Base-by-base conservation (phyloP, 805 yeast genomes). In the Grigorovia yakushimaensis region DNA sequence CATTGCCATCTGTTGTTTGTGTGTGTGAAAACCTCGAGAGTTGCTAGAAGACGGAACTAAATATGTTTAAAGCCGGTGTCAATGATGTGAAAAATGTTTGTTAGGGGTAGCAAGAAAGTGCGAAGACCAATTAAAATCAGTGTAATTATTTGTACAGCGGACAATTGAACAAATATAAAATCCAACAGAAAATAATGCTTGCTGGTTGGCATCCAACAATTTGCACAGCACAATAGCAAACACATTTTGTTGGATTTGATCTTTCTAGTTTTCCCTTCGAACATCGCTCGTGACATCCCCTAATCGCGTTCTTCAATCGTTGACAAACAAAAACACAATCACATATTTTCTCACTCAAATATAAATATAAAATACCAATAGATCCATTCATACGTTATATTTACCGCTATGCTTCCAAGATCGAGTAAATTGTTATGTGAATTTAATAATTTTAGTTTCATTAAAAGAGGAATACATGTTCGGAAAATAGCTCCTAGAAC, bases 1-100 rank as follows among this genome's bases (percentile, higher is more conserved):
- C 70, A 73, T 52, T 69, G 78, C 27, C 82, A 91, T 58, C 67
- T 80, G 54, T 82, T 78, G 20, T 81, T 85, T 15, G 13, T 73
- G 62, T 73, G 62, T 70, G 73, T 45, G 93, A 85, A 58, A 70
- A 84, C 61, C 85, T 84, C 65, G 75, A 81, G 64, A 73, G 94
- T 55, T 73, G 72, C 54, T 72, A 85, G 64, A 78, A 75, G 63
- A 69, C 77, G 37, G 88, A 84, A 50, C 69, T 80, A 47, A 91
- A 91, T 23, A 81, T 77, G 17, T 71, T 70, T 52, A 85, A 76
- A 46, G 81, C 78, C 9, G 69, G 68, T 47, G 68, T 64, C 1
- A 64, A 65, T 18, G 73, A 65, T 35, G 69, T 81, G 36, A 88
- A 82, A 61, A 73, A 83, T 54, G 79, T 84, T 10, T 84, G 93